Evolutionary conservation across 2,329 filamentous ascomycete species (phyloP).

Genomic region (Aspergillus clavatus): DNA sequence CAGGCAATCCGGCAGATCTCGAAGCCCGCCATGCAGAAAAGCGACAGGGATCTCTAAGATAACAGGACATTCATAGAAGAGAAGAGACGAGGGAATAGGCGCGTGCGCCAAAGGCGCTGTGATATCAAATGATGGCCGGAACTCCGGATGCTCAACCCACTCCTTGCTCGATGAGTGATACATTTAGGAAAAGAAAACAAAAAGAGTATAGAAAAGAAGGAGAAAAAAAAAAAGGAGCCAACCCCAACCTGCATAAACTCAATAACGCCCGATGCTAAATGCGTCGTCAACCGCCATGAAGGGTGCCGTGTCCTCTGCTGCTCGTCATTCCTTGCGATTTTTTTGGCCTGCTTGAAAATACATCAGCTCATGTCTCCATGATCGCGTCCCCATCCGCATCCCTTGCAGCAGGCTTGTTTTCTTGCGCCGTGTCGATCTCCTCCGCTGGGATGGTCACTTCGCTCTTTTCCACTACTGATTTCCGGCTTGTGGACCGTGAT

Average conservation of each 20-base stretch:
- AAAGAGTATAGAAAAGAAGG: slow-evolving; percentile 7
- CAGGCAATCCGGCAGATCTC: too few relatives aligned
- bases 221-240: slow-evolving; percentile 9
- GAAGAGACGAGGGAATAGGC: too few relatives aligned
- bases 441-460: slow-evolving; percentile 26
- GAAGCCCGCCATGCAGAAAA: too few relatives aligned
- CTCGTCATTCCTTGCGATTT: neutral
- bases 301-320: neutral
- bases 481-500: slow-evolving; percentile 17
- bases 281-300: slow-evolving; percentile 15
- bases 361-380: slow-evolving; percentile 30
- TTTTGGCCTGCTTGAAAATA: neutral
- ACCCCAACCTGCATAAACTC: slow-evolving; percentile 5
- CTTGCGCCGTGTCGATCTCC: slow-evolving; percentile 14
- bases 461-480: slow-evolving; percentile 22
- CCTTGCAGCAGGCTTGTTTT: slow-evolving; percentile 12
- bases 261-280: slow-evolving; percentile 24
- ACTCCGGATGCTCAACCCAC: slow-evolving; percentile 19
- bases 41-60: too few relatives aligned
- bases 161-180: slow-evolving; percentile 22
- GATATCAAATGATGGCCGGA: slow-evolving; percentile 9
- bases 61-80: too few relatives aligned
- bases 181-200: slow-evolving; percentile 3
- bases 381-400: slow-evolving; percentile 28
- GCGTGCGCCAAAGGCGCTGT: too few relatives aligned